A percentile compares a stretch with the other conserved stretches of the same genome.
phyloP scores from a whole-genome alignment of 2,329 filamentous ascomycete genomes.

The Botrytis sinoallii region DNA sequence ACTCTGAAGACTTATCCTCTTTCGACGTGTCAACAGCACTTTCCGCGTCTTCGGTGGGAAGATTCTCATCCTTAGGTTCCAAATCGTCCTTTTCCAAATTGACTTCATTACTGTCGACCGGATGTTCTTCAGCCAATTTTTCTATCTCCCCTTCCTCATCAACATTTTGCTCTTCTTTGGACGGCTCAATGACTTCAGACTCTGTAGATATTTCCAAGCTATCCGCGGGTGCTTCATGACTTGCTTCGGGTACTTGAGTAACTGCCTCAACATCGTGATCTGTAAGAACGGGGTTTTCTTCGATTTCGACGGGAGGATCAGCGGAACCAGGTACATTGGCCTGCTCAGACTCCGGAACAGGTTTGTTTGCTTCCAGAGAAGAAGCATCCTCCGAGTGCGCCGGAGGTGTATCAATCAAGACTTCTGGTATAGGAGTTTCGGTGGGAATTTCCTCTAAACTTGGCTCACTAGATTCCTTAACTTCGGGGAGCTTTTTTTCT shows the following conservation, averaged over 20 bases:
- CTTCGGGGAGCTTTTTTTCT: not conserved
- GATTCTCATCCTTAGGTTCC: not conserved
- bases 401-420: not conserved
- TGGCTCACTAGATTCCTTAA: not conserved
- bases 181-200: not conserved
- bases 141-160: not conserved
- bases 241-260: not conserved
- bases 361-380: not conserved
- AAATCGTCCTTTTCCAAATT: not conserved
- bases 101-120: not conserved
- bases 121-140: not conserved
- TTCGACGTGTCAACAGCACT: not conserved
- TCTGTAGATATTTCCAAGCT: not conserved
- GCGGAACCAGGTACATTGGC: accelerated
- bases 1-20: not conserved
- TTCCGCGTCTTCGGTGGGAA: not conserved
- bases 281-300: not conserved
- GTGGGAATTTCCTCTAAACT: not conserved
- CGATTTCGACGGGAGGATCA: not conserved
- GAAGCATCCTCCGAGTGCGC: too few species aligned
- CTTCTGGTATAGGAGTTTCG: not conserved
- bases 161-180: not conserved
- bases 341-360: not conserved
- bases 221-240: too few species aligned
- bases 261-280: not conserved